phyloP scores from a whole-genome alignment of 495 filamentous ascomycete species.

The Xylaria acuta region DNA sequence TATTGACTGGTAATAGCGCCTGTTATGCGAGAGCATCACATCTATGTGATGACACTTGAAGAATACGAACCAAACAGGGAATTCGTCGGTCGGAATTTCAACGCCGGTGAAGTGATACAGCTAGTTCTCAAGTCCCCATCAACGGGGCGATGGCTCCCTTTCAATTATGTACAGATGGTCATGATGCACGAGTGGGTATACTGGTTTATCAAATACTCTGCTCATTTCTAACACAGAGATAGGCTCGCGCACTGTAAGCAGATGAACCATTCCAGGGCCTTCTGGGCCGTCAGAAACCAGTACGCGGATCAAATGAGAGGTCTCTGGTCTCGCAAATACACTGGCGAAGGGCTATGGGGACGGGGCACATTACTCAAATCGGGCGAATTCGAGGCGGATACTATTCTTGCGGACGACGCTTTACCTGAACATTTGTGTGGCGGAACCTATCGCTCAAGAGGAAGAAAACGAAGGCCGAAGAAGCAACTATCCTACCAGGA shows the following conservation, averaged over 20 bases:
- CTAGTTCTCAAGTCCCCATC: conserved; percentile 71
- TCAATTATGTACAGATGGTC: conserved; percentile 80
- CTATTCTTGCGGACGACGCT: conserved; percentile 54
- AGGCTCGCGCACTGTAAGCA: conserved; percentile 78
- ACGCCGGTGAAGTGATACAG: conserved; percentile 82
- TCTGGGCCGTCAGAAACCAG: conserved; percentile 74
- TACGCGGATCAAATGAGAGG: conserved; percentile 68
- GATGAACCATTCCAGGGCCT: conserved; percentile 78
- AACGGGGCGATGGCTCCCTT: conserved; percentile 72
- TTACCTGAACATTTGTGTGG: conserved; percentile 72
- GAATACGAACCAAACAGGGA: conserved; percentile 77
- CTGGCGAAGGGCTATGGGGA: conserved; percentile 81
- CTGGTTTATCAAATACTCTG: neutral
- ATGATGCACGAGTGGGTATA: conserved; percentile 72
- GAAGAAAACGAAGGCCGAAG: conserved; percentile 58
- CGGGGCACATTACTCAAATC: conserved; percentile 64
- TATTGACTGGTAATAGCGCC: conserved; percentile 52
- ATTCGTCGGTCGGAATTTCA: conserved; percentile 82
- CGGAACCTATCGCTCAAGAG: conserved; percentile 66
- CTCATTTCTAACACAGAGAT: conserved; percentile 34
- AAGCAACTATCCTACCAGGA: conserved; percentile 66
- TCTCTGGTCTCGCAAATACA: conserved; percentile 70
- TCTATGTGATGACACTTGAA: conserved; percentile 75
- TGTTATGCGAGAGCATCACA: conserved; percentile 72
- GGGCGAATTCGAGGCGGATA: conserved; percentile 61